A percentile compares a stretch with the other conserved stretches of the same genome.
phyloP scores from a whole-genome alignment of 495 filamentous ascomycete genomes.

The Glutinoglossum americanum region DNA sequence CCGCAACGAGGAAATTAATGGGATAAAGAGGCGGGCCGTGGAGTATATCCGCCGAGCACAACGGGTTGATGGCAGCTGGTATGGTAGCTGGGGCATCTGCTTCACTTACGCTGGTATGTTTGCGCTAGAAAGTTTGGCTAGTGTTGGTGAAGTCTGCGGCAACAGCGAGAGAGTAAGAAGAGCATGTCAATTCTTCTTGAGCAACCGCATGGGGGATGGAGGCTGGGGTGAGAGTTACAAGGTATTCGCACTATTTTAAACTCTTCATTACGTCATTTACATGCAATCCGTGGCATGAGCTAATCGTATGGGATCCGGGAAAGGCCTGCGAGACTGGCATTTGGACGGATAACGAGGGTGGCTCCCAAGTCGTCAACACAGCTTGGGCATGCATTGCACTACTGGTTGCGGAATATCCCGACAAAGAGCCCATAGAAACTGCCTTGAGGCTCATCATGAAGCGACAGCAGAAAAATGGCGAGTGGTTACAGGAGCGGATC shows the following conservation, averaged over 20 bases:
- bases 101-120: constrained; percentile 96
- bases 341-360: constrained; percentile 39
- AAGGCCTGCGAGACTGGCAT: constrained; percentile 36
- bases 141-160: constrained; percentile 58
- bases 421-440: constrained; percentile 45
- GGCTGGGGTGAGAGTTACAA: constrained; percentile 94
- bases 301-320: constrained; percentile 1
- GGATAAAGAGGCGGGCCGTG: constrained; percentile 47
- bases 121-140: constrained; percentile 65
- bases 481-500: constrained; percentile 89
- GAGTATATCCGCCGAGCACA: constrained; percentile 64
- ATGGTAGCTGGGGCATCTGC: constrained; percentile 93
- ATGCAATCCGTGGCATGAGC: neutral
- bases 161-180: constrained; percentile 47
- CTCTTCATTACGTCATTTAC: neutral
- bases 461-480: constrained; percentile 67
- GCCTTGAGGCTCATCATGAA: constrained; percentile 67
- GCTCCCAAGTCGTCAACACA: constrained; percentile 71
- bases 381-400: constrained; percentile 75
- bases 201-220: constrained; percentile 65
- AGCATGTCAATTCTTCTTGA: constrained; percentile 69
- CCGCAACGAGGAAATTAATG: constrained; percentile 48
- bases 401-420: constrained; percentile 66
- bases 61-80: constrained; percentile 74
- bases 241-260: constrained; percentile 12